Evolutionary conservation across 2,329 filamentous ascomycete species (phyloP).

Genomic region (Colletotrichum costaricense): DNA sequence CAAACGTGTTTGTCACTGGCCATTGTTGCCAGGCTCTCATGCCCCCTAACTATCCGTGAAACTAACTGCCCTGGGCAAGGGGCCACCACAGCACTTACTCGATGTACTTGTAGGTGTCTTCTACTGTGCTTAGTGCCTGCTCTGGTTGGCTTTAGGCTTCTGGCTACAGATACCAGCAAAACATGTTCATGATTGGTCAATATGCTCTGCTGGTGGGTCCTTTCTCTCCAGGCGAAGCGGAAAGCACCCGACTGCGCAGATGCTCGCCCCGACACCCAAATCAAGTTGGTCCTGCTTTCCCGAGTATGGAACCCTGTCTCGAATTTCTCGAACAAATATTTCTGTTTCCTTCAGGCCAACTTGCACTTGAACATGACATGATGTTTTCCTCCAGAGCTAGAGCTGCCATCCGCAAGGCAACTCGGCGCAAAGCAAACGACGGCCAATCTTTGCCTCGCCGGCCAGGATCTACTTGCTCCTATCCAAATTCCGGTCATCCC

Average conservation of each 20-base stretch:
- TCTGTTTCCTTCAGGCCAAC: conserved; percentile 4
- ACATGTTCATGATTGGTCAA: neutral
- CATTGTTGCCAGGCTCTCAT: too few relatives aligned
- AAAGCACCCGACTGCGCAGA: neutral
- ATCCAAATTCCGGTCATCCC: neutral
- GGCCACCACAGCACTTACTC: neutral
- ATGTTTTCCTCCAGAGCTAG: neutral
- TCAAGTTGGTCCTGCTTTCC: neutral
- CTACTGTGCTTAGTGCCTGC: neutral
- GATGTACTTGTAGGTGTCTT: neutral
- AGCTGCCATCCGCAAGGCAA: neutral
- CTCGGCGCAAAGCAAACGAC: neutral
- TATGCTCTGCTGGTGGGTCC: neutral
- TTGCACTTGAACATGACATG: conserved; percentile 5
- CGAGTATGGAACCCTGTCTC: neutral
- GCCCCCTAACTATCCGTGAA: neutral
- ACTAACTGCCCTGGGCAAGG: neutral
- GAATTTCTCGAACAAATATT: neutral
- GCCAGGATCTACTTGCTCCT: neutral
- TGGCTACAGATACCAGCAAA: too few relatives aligned
- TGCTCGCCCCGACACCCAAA: neutral
- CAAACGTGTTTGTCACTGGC: neutral
- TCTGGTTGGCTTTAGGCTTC: neutral
- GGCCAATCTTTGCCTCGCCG: neutral
- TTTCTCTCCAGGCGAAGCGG: neutral